phyloP scores from a whole-genome alignment of 176 grass and related monocot species.

The Paspalum vaginatum region DNA sequence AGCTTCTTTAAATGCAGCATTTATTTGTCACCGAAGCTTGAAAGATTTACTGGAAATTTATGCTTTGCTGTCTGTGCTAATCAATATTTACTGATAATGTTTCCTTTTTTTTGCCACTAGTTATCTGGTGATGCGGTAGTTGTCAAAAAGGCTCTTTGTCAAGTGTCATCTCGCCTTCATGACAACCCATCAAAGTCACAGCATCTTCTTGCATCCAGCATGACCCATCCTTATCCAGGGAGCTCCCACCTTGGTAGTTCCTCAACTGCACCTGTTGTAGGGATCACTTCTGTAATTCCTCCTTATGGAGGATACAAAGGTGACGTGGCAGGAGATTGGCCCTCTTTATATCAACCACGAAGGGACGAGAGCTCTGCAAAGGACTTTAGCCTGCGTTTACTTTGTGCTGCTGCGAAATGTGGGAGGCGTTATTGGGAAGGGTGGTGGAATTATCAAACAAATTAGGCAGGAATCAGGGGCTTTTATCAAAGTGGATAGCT shows the following conservation, averaged over 20 bases:
- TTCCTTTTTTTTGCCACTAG: slow-evolving; percentile 49
- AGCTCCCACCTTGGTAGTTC: slow-evolving; percentile 59
- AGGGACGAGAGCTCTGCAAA: slow-evolving; percentile 80
- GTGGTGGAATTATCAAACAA: slow-evolving; percentile 92
- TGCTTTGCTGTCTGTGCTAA: background rate
- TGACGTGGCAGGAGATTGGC: slow-evolving; percentile 73
- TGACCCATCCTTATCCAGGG: slow-evolving; percentile 51
- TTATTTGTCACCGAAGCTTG: background rate
- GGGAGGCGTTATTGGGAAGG: slow-evolving; percentile 94
- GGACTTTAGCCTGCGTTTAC: slow-evolving; percentile 84
- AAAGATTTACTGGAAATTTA: background rate
- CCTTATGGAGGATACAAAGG: slow-evolving; percentile 78
- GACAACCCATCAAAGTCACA: slow-evolving; percentile 95
- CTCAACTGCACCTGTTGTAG: slow-evolving; percentile 62
- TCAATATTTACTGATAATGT: slow-evolving; percentile 17
- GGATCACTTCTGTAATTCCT: slow-evolving; percentile 61
- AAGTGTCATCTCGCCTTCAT: slow-evolving; percentile 89
- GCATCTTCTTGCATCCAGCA: slow-evolving; percentile 60
- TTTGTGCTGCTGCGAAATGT: slow-evolving; percentile 75
- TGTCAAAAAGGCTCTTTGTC: slow-evolving; percentile 86
- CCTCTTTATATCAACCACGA: slow-evolving; percentile 66
- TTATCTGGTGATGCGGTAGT: slow-evolving; percentile 71
- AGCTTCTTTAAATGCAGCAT: slow-evolving; percentile 15
- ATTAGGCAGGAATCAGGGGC: slow-evolving; percentile 98
- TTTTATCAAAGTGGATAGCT: slow-evolving; percentile 84